Conservation (phyloP, 2,329 filamentous ascomycete species). For the Curvularia eragrostidis region DNA sequence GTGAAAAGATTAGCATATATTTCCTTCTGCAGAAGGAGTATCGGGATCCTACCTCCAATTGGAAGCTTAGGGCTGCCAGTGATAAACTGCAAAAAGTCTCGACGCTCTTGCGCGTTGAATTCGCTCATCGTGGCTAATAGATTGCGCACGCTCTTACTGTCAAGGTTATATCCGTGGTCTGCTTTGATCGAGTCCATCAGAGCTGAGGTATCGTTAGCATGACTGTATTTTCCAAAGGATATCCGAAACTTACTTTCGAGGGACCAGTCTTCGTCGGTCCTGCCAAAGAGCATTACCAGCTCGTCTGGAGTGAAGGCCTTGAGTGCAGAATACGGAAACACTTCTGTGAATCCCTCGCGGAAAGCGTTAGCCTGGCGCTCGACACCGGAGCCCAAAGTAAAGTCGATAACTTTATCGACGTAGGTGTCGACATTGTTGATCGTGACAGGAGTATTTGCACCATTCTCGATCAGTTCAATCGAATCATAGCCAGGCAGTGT, state of each 20-base stretch:
- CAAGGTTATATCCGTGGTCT: conserved; percentile 98
- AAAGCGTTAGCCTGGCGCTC: conserved; percentile 90
- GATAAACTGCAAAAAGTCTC: conserved; percentile 96
- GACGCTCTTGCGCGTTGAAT: conserved; percentile 73
- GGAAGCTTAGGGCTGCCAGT: conserved; percentile 97
- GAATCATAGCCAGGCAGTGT: conserved; percentile 86
- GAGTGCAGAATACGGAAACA: conserved; percentile 92
- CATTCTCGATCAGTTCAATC: conserved; percentile 81
- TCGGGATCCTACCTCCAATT: conserved; percentile 78
- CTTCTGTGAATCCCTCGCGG: conserved; percentile 87
- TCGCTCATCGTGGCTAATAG: conserved; percentile 94
- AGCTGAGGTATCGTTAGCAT: conserved; percentile 60
- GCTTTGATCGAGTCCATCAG: conserved; percentile 98
- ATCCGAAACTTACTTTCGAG: conserved; percentile 79
- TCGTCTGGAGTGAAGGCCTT: conserved; percentile 95
- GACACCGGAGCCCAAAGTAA: conserved; percentile 89
- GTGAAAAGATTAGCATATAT: conserved; percentile 11
- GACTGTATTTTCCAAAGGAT: conserved; percentile 6
- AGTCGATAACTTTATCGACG: conserved; percentile 86
- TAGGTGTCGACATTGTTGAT: conserved; percentile 93
- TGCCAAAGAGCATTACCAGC: conserved; percentile 91
- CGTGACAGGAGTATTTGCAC: conserved; percentile 76
- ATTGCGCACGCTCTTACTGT: conserved; percentile 94
- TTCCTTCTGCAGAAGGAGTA: not conserved
- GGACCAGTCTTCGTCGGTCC: conserved; percentile 94